Base-by-base conservation (phyloP, 805 yeast genomes). In the Peterozyma toletana region DNA sequence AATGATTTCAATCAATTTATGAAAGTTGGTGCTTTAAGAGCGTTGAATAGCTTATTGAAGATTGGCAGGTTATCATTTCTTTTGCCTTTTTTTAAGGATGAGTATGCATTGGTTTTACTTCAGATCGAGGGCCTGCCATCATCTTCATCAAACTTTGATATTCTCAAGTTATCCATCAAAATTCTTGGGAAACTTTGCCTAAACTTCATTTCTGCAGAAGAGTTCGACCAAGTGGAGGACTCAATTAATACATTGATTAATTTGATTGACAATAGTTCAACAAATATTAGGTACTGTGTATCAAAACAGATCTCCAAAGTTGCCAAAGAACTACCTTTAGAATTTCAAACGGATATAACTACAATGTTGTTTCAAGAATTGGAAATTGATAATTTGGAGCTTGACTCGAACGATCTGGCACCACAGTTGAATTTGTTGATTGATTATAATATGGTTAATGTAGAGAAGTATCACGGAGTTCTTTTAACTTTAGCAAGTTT, bases 231-330 rank as follows among this genome's bases (percentile, higher is more conserved):
- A 0, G 67, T 78, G 5, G 83, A 80, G 35, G 64, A 57, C 3
- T 70, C 80, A 2, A 53, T 86, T 2, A 68, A 71, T 33, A 66
- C 70, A 54, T 63, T 80, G 36, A 49, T 81, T 4, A 50, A 59
- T 3, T 63, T 68, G 35, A 59, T 78, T 44, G 64, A 66, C n/a
- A 61, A 71, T 38, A 62, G 58, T 33, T 85, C 77, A 42, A 76
- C 85, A 0, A 62, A 66, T 2, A 71, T 83, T 2, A 63, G 96
- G 42, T 81, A 80, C 49, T 65, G 78, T 1, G 64, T 82, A 31
- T 85, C 96, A 1, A 84, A 83, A 55, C 78, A 81, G 18, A 58
- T 84, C 27, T 75, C 84, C 5, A 67, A 76, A 38, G 55, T 86
- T 5, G 56, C 65, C 10, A 41, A 58, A 0, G 47, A 52, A 5